Evolutionary conservation across 2,329 filamentous ascomycete species (phyloP), one percentile per base, ranked within the genome.

Genomic region (Claviceps paspali): DNA sequence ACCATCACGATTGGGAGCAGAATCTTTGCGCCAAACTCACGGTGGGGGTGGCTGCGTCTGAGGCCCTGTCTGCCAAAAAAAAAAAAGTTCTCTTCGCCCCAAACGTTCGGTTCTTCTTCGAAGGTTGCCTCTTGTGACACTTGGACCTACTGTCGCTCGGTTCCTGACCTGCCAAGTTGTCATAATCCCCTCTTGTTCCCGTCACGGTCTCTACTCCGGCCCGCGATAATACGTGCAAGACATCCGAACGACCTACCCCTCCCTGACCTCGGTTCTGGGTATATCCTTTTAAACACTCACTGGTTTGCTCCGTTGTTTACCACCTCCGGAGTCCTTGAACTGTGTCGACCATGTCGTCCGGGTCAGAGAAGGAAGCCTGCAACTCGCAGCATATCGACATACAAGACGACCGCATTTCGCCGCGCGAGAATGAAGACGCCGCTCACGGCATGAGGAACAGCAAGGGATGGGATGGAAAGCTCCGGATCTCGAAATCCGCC

Each of bases 391-490:
- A 66, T 47, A 67, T 73, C 49, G 67, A 70, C 42, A 59, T 70
- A 36, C 57, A 61, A 15, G 61, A 67, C 40, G 60, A 65, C 34
- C 48, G 59, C 34, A 50, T 52, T 17, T 54, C 59, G 5, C 56
- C 61, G 6, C 53, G 49, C 12, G 50, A 54, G 38, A 29, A 37
- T 12, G 61, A 67, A 5, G 60, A 52, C 37, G 59, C 65, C 39
- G 47, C 57, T 45, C 63, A 65, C 4, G 62, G 60, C 10, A 55
- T 73, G 35, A 65, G 62, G 44, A 71, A 75, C 47, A 76, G 70
- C 59, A 76, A 71, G 50, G 83, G 83, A 43, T 88, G 83, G 83
- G 83, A 88, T 56, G 83, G 83, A 44, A 88, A 88, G 61, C 67
- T 88, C 41, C 70, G 83, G 28, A 61, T 94, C 35, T 76, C 82